These are phyloP conservation scores for Sorghum bicolor DNA, from an alignment of 176 grass and related monocot species.

Conservation along the genomic window DNA sequence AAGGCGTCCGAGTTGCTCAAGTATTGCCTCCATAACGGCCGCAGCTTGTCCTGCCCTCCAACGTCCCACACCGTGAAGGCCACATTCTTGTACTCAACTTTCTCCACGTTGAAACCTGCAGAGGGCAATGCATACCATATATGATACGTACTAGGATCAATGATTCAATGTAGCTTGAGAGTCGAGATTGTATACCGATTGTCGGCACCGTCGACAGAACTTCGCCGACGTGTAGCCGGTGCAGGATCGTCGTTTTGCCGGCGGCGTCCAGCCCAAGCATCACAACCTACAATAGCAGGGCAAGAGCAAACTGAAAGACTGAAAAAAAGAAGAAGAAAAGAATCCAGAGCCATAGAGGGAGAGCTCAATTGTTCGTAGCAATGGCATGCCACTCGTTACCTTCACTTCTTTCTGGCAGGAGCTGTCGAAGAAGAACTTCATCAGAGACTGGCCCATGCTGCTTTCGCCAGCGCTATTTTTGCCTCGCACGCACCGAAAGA, in stretches of 20 bases:
- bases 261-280: slow-evolving; percentile 43
- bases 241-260: slow-evolving; percentile 31
- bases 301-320: background rate
- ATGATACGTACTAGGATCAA: background rate
- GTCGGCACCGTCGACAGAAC: slow-evolving; percentile 21
- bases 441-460: slow-evolving; percentile 49
- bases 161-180: background rate
- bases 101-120: slow-evolving; percentile 40
- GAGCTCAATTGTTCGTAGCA: background rate
- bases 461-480: background rate
- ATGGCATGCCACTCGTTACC: background rate
- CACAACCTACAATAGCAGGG: background rate
- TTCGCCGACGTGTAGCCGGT: slow-evolving; percentile 38
- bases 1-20: slow-evolving; percentile 23
- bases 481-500: background rate
- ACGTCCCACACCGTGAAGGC: slow-evolving; percentile 46
- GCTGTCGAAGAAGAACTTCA: slow-evolving; percentile 53
- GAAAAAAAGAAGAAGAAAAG: background rate
- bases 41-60: slow-evolving; percentile 38
- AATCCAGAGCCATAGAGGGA: background rate
- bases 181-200: background rate
- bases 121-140: background rate
- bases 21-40: slow-evolving; percentile 34
- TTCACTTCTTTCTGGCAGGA: slow-evolving; percentile 37
- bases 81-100: slow-evolving; percentile 36